Base-by-base conservation (phyloP, 2,329 filamentous ascomycete genomes). In the Nemania diffusa region DNA sequence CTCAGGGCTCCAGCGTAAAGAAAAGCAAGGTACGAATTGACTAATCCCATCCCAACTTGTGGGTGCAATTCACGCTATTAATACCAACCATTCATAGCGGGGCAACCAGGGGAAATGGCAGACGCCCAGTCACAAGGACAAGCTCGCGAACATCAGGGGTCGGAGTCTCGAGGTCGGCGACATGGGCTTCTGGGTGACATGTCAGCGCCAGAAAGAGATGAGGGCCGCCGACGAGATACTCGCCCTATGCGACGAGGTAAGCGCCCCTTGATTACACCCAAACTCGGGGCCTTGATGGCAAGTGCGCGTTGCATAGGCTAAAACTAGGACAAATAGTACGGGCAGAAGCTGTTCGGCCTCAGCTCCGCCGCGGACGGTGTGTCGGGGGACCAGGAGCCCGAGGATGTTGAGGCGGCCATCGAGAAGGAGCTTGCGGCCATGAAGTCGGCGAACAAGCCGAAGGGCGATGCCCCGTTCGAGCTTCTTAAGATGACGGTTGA, bases 151-250 rank as follows among this genome's bases (percentile, higher is more conserved):
- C 32, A 29, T 74, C 15, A 75, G 80, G 57, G 77, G 79, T 67
- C 79, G 79, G 44, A 76, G 78, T 13, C 79, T 94, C 55, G 87
- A 92, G 72, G 82, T 90, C 5, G 91, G 91, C 5, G 91, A 94
- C 74, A 82, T 85, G 59, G 92, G 92, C 5, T 89, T 95, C 65
- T 95, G 91, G 91, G 90, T 90, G 29, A 94, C 92, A 0, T 94
- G 91, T 76, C 88, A 90, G 58, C 87, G 90, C 75, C 87, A 88
- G 71, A 90, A 91, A 81, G 91, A 92, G 79, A 84, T 83, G 48
- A 91, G 89, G 78, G 91, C 91, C 15, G 85, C 91, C 2, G 82
- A 84, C 57, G 92, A 95, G 76, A 84, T 94, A 69, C 84, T 83
- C 64, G 80, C 85, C 65, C 80, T 94, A 24, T 91, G 93, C 74